Evolutionary conservation across 2,329 filamentous ascomycete genomes (phyloP).

Genomic region (Aspergillus cejpii): DNA sequence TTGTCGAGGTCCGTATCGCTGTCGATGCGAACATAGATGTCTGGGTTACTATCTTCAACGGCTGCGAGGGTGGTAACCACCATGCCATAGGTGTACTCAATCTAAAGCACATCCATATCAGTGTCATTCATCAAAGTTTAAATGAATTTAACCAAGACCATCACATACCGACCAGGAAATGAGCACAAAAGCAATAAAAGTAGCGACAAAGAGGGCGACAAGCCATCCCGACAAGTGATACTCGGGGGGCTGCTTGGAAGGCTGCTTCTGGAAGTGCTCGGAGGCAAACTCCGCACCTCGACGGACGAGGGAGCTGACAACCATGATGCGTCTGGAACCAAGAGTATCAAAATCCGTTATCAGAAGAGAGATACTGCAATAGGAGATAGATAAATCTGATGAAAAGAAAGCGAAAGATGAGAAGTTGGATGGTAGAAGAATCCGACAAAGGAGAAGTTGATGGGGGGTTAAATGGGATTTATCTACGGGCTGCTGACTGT

Average conservation of each 20-base stretch:
- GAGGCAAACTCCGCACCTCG: constrained; percentile 32
- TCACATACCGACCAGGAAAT: constrained; percentile 25
- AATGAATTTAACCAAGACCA: neutral
- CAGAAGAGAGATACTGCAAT: neutral
- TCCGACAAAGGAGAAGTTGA: constrained; percentile 1
- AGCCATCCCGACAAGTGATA: constrained; percentile 23
- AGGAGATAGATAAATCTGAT: neutral
- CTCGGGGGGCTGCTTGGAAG: constrained; percentile 15
- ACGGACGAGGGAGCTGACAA: constrained; percentile 29
- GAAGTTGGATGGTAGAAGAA: constrained; percentile 4
- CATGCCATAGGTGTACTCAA: constrained; percentile 54
- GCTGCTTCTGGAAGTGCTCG: constrained; percentile 14
- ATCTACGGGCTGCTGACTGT: neutral
- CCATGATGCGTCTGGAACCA: constrained; percentile 20
- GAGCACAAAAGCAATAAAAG: constrained; percentile 19
- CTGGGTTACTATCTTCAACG: constrained; percentile 55
- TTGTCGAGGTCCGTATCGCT: constrained; percentile 41
- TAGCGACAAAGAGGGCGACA: constrained; percentile 26
- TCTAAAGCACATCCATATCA: constrained; percentile 21
- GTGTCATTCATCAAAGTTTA: neutral
- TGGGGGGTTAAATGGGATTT: neutral
- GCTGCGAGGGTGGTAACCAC: constrained; percentile 58
- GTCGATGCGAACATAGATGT: constrained; percentile 48
- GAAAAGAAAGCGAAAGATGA: constrained; percentile 1
- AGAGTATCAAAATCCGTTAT: neutral